Conservation (phyloP, 1,139 yeast genomes). For the Pichia sp. region DNA sequence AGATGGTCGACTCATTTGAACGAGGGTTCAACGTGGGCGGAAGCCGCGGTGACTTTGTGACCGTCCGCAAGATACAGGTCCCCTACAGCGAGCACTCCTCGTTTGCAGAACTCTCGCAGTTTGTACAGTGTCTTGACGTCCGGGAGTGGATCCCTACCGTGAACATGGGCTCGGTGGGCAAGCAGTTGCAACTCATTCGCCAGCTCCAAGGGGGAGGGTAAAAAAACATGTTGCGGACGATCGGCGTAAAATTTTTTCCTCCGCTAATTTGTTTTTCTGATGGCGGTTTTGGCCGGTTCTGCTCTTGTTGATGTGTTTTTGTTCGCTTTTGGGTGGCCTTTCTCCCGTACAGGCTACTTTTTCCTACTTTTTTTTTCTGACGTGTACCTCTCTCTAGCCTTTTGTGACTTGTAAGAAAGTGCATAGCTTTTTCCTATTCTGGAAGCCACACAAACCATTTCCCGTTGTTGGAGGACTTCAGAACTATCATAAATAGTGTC, state of each 20-base stretch:
- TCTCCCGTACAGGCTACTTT: not conserved
- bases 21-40: conserved; percentile 8
- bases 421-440: not conserved
- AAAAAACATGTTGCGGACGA: not conserved
- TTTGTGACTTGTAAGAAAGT: conserved; percentile 1
- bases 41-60: conserved; percentile 1
- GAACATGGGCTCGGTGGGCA: not conserved
- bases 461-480: not conserved
- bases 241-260: conserved; percentile 1
- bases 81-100: conserved; percentile 96
- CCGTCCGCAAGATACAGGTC: conserved; percentile 35
- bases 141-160: conserved; percentile 76
- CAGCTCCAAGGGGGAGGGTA: not conserved
- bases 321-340: not conserved
- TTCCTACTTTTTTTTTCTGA: conserved; percentile 1
- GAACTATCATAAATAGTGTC: not conserved
- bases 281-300: not conserved
- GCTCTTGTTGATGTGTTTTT: not conserved
- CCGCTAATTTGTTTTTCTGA: conserved; percentile 1
- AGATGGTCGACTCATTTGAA: conserved; percentile 4
- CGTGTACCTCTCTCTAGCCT: not conserved
- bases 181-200: not conserved
- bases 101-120: conserved; percentile 67
- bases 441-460: not conserved
- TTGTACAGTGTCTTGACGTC: conserved; percentile 50